Evolutionary conservation across 345 rosid species (phyloP).

Genomic region (thale cress (Arabidopsis thaliana)): TAIR10.1 NC_003075.7:13802501-13803000

Average conservation of each 20-base stretch:
- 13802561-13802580: slow-evolving; percentile 90
- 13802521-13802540: slow-evolving; percentile 85
- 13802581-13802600: slow-evolving; percentile 98
- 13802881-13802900: slow-evolving; percentile 90
- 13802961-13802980: slow-evolving; percentile 90
- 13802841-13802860: slow-evolving; percentile 94
- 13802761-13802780: slow-evolving; percentile 97
- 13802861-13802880: slow-evolving; percentile 99
- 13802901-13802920: slow-evolving; percentile 97
- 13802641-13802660: neutral
- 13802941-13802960: slow-evolving; percentile 88
- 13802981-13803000: neutral
- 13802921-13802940: slow-evolving; percentile 99
- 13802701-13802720: slow-evolving; percentile 97
- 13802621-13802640: slow-evolving; percentile 22
- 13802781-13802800: slow-evolving; percentile 98
- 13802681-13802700: slow-evolving; percentile 26
- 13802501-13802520: slow-evolving; percentile 95
- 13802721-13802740: slow-evolving; percentile 87
- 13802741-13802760: slow-evolving; percentile 81
- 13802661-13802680: neutral
- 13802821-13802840: slow-evolving; percentile 97
- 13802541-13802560: slow-evolving; percentile 99
- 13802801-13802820: slow-evolving; percentile 99
- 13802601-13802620: slow-evolving; percentile 94